Evolutionary conservation across 2,329 filamentous ascomycete genomes (phyloP).

Genomic region (Penicillium italicum): DNA sequence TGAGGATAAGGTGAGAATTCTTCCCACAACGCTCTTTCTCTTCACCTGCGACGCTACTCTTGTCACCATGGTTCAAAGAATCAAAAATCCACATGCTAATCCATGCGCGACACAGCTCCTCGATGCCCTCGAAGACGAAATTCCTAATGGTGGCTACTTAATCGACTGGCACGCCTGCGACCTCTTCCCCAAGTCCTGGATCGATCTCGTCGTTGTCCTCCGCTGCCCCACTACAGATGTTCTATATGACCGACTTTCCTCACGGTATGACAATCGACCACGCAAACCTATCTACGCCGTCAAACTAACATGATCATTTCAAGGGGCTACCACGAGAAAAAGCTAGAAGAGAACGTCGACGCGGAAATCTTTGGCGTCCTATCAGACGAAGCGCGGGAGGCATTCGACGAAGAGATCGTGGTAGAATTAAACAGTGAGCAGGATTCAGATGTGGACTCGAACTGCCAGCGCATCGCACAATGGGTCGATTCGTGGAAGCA

Average conservation of each 20-base stretch:
- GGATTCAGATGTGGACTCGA: conserved; percentile 80
- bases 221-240: conserved; percentile 70
- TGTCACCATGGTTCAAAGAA: neutral
- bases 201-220: conserved; percentile 91
- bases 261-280: conserved; percentile 51
- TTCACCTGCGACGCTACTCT: neutral
- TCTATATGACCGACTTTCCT: conserved; percentile 78
- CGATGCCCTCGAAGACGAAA: conserved; percentile 81
- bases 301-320: neutral
- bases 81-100: conserved; percentile 2
- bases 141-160: conserved; percentile 74
- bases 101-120: conserved; percentile 55
- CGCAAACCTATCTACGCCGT: neutral
- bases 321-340: conserved; percentile 77
- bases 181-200: conserved; percentile 86
- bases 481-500: conserved; percentile 85
- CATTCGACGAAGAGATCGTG: conserved; percentile 81
- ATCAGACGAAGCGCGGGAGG: conserved; percentile 81
- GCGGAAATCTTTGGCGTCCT: conserved; percentile 97
- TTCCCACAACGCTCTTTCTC: neutral
- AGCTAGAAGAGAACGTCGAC: conserved; percentile 94
- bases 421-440: conserved; percentile 82
- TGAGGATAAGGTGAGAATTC: conserved; percentile 73
- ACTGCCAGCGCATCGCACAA: conserved; percentile 74
- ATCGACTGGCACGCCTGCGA: conserved; percentile 99